phyloP scores from a whole-genome alignment of 805 yeast species.

The Yamadazyma tumulicola region DNA sequence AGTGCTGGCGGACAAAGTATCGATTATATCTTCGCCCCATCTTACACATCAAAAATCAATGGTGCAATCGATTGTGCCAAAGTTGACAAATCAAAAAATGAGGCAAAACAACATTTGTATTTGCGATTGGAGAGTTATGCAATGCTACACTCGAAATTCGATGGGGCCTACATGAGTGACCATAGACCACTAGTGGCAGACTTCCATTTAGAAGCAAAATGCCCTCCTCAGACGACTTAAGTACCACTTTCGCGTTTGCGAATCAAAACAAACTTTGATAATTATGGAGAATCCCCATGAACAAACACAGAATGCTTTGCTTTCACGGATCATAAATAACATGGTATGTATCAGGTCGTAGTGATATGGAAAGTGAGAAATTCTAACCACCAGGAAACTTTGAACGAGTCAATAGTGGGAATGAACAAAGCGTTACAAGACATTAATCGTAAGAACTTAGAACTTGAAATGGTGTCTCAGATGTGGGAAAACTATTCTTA shows the following conservation, averaged over 20 bases:
- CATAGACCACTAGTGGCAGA: conserved; percentile 36
- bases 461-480: conserved; percentile 66
- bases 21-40: conserved; percentile 31
- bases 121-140: conserved; percentile 24
- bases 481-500: conserved; percentile 77
- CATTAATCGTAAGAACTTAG: conserved; percentile 63
- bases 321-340: conserved; percentile 72
- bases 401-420: conserved; percentile 66
- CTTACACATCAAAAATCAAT: conserved; percentile 14
- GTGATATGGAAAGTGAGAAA: not conserved
- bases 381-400: conserved; percentile 45
- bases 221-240: not conserved
- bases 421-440: conserved; percentile 60
- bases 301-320: conserved; percentile 70
- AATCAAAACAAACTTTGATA: conserved; percentile 1
- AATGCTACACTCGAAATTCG: conserved; percentile 30
- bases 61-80: conserved; percentile 13
- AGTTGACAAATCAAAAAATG: conserved; percentile 1
- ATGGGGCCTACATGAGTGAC: conserved; percentile 32
- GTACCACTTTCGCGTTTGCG: not conserved
- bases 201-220: conserved; percentile 8
- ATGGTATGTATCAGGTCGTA: conserved; percentile 49
- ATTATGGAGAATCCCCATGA: conserved; percentile 84
- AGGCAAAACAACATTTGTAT: conserved; percentile 12
- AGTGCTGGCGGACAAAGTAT: conserved; percentile 26